Evolutionary conservation across 2,329 filamentous ascomycete genomes (phyloP).

Genomic region (Phoma sp.): DNA sequence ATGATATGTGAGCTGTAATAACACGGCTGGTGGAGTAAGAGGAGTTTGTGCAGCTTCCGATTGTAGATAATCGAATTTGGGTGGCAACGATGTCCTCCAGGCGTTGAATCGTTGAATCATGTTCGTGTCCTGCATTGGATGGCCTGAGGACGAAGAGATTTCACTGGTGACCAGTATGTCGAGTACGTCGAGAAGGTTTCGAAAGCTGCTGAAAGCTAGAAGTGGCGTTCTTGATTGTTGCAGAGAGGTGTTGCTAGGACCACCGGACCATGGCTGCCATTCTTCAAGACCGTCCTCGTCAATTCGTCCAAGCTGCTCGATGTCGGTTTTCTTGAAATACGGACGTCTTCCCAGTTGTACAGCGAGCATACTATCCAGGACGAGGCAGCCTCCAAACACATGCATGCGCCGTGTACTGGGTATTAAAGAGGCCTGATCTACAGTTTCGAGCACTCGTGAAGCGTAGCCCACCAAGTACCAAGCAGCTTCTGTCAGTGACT

Average conservation of each 20-base stretch:
- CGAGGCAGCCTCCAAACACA: constrained; percentile 64
- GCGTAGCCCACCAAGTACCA: constrained; percentile 71
- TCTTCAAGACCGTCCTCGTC: constrained; percentile 74
- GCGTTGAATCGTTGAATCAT: constrained; percentile 44
- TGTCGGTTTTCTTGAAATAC: constrained; percentile 58
- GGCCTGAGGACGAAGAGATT: constrained; percentile 18
- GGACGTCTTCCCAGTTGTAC: constrained; percentile 58
- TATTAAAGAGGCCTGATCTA: constrained; percentile 46
- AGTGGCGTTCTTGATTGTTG: constrained; percentile 39
- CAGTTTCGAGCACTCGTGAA: constrained; percentile 59
- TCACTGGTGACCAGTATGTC: constrained; percentile 30
- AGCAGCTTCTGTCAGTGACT: constrained; percentile 62
- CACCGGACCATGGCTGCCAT: constrained; percentile 74
- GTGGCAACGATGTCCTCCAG: constrained; percentile 44
- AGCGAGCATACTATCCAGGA: constrained; percentile 66
- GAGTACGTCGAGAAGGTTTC: constrained; percentile 52
- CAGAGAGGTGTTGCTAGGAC: constrained; percentile 44
- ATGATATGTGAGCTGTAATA: constrained; percentile 39
- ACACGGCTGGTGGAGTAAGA: constrained; percentile 33
- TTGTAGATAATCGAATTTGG: constrained; percentile 30
- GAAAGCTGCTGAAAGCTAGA: constrained; percentile 60
- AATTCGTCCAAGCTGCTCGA: constrained; percentile 57
- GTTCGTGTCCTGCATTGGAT: constrained; percentile 43
- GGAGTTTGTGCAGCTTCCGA: constrained; percentile 20
- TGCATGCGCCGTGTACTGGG: constrained; percentile 43